phyloP scores from a whole-genome alignment of 2,329 filamentous ascomycete species.

The Chaetomium olivaceum region DNA sequence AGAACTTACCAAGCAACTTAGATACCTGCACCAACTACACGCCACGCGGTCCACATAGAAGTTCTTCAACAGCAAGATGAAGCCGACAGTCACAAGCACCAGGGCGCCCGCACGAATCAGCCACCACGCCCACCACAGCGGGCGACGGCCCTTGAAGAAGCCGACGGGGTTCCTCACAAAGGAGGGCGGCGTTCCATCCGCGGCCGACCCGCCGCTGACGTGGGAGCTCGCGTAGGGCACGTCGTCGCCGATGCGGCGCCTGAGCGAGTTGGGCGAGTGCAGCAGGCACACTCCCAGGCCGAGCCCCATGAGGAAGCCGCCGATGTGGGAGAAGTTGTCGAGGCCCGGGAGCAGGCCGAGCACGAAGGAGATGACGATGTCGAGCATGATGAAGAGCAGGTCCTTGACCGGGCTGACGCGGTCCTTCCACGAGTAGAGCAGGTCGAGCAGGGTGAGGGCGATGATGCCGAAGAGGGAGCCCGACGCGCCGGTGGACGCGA shows the following conservation, averaged over 20 bases:
- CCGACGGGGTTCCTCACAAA: constrained; percentile 65
- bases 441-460: constrained; percentile 81
- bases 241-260: constrained; percentile 70
- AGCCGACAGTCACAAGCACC: constrained; percentile 77
- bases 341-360: constrained; percentile 87
- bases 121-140: constrained; percentile 98
- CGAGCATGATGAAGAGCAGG: constrained; percentile 81
- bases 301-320: constrained; percentile 90
- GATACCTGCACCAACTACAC: constrained; percentile 91
- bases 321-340: constrained; percentile 97
- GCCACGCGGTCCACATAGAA: constrained; percentile 79
- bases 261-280: constrained; percentile 80
- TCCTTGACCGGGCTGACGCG: constrained; percentile 77
- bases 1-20: constrained; percentile 83
- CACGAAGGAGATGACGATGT: constrained; percentile 87
- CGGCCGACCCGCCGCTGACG: constrained; percentile 54
- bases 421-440: constrained; percentile 89
- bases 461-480: constrained; percentile 90
- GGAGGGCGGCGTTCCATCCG: constrained; percentile 49
- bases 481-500: constrained; percentile 85
- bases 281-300: constrained; percentile 83
- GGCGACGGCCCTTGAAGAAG: constrained; percentile 91
- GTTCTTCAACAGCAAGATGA: constrained; percentile 84
- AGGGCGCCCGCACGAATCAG: constrained; percentile 76
- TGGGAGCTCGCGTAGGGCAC: constrained; percentile 65